phyloP scores from a whole-genome alignment of 345 rosid genomes.

The Corymbia maculata region DNA sequence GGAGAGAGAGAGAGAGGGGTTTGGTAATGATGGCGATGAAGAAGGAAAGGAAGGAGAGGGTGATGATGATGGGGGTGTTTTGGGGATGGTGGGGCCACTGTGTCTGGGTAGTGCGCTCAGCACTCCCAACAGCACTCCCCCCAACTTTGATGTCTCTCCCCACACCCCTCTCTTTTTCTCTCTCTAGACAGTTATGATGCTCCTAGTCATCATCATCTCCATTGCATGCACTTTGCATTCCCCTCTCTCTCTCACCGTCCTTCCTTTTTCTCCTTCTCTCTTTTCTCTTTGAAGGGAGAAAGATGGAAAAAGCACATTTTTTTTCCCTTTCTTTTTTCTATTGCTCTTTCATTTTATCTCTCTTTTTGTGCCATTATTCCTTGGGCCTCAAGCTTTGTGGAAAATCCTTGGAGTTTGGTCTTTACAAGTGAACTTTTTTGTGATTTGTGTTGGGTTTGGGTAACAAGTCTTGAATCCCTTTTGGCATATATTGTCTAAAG shows the following conservation, averaged over 20 bases:
- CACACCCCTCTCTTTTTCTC: conserved; percentile 11
- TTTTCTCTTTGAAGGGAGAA: not conserved
- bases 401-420: not conserved
- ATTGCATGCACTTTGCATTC: not conserved
- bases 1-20: not conserved
- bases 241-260: not conserved
- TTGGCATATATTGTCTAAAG: not conserved
- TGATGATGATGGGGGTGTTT: conserved; percentile 44
- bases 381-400: not conserved
- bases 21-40: not conserved
- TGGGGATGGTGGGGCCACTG: conserved; percentile 66
- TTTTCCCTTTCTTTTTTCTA: not conserved
- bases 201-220: not conserved
- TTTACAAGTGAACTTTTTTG: not conserved
- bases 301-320: not conserved
- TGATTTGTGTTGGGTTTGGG: not conserved
- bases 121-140: conserved; percentile 24
- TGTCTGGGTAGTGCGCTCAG: conserved; percentile 81
- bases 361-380: not conserved
- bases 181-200: conserved; percentile 15
- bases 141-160: not conserved
- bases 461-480: not conserved
- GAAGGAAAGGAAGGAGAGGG: not conserved
- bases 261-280: not conserved
- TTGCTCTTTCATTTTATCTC: not conserved